phyloP scores from a whole-genome alignment of 345 rosid species.

The Pistacia atlantica region DNA sequence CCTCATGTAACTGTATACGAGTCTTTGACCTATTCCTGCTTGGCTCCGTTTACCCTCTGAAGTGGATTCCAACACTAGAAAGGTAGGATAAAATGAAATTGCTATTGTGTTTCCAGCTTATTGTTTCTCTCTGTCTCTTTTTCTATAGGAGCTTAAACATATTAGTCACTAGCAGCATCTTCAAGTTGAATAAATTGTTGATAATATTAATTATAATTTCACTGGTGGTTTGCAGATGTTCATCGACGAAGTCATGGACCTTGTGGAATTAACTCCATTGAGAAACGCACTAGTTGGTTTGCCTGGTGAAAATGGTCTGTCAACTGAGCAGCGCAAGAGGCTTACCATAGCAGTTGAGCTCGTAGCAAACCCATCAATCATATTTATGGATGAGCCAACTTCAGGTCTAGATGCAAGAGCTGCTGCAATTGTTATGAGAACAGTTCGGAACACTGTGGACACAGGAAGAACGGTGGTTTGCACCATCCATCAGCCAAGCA shows the following conservation, averaged over 20 bases:
- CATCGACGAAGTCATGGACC: conserved; percentile 87
- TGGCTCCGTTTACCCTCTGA: conserved; percentile 70
- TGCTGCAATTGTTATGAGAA: conserved; percentile 91
- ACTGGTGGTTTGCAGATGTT: conserved; percentile 50
- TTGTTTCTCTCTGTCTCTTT: no score
- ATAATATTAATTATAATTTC: not conserved
- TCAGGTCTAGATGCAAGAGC: conserved; percentile 95
- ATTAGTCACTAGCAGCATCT: not conserved
- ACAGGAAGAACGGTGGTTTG: conserved; percentile 90
- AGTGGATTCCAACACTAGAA: conserved; percentile 49
- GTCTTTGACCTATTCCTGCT: conserved; percentile 74
- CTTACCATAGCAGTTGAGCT: conserved; percentile 90
- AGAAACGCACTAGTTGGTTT: conserved; percentile 74
- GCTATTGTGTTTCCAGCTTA: no score
- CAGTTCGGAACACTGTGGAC: conserved; percentile 91
- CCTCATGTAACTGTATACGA: conserved; percentile 79
- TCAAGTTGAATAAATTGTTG: not conserved
- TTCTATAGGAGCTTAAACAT: not conserved
- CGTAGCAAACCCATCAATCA: conserved; percentile 89
- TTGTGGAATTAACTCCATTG: conserved; percentile 65
- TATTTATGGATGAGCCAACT: conserved; percentile 95
- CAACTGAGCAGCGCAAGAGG: conserved; percentile 87
- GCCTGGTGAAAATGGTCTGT: conserved; percentile 80
- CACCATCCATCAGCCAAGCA: conserved; percentile 93
- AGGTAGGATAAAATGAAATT: conserved; percentile 37